Base-by-base conservation (phyloP, 2,329 filamentous ascomycete species). In the Colletotrichum cuscutae region DNA sequence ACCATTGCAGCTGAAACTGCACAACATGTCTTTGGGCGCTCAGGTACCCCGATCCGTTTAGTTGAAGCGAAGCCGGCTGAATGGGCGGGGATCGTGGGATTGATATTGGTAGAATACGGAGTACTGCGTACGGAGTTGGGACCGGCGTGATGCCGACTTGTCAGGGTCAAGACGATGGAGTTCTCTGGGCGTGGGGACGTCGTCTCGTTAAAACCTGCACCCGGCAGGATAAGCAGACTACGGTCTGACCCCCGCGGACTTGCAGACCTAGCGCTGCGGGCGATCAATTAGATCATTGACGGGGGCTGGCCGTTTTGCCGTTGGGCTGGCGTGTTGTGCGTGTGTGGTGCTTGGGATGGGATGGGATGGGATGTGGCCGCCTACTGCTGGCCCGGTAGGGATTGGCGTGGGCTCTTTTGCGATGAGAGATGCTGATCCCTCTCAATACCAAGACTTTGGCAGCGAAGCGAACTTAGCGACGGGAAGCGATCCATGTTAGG, bases 1-100 rank as follows among this genome's bases (percentile, higher is more conserved):
- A 65, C 35, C 62, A 65, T 65, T 13, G 49, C 24, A 56, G 32
- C 24, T 32, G 62, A 24, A 7, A 32, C 24, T 30, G 13, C 62
- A 42, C 60, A 63, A 63, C 62, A 65, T 65, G 32, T 65, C 62
- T 56, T 46, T 42, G 37, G 13, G 37, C 37, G 37, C 37, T 9
- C 24, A 54, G n/a, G 12, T 28, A 30, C 52, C 30, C 32, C 15
- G 24, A 37, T 46, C 22, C 52, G 22, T 30, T 54, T 15, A 19
- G 26, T 53, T 42, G 32, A 15, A 30, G 62, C 52, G 32, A 22
- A 30, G 62, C 32, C 53, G 19, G 19, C 12, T 22, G 42, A 49
- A 49, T 15, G 37, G 37, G 37, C 35, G 35, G 59, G 42, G 4
- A 26, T 28, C 52, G 49, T 26, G 52, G 30, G 61, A n/a, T 64